phyloP scores from a whole-genome alignment of 2,329 filamentous ascomycete genomes.

The Fusarium nematophilum region DNA sequence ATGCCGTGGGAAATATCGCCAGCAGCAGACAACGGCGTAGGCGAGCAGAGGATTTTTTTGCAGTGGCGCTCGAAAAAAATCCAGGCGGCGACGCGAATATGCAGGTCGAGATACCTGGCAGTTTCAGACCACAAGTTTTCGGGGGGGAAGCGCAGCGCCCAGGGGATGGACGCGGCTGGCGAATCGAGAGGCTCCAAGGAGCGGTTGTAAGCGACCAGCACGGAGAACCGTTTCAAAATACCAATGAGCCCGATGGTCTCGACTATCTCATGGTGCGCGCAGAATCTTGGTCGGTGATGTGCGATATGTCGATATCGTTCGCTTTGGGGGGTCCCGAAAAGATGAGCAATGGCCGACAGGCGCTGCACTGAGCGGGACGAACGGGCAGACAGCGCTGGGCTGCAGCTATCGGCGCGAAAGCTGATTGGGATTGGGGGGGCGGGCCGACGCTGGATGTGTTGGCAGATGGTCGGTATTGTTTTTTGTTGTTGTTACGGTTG shows the following conservation, averaged over 20 bases:
- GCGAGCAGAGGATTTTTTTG: slow-evolving; percentile 26
- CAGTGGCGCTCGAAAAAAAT: slow-evolving; percentile 33
- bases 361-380: slow-evolving; percentile 36
- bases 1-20: slow-evolving; percentile 16
- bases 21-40: slow-evolving; percentile 20
- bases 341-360: slow-evolving; percentile 37
- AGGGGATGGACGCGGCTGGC: slow-evolving; percentile 36
- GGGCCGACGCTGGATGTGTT: slow-evolving; percentile 36
- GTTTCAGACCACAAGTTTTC: slow-evolving; percentile 40
- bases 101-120: slow-evolving; percentile 45
- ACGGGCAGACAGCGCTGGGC: slow-evolving; percentile 26
- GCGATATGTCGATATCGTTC: slow-evolving; percentile 50
- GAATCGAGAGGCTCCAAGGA: slow-evolving; percentile 32
- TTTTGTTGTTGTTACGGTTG: slow-evolving; percentile 39
- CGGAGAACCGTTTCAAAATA: slow-evolving; percentile 42
- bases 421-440: slow-evolving; percentile 37
- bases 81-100: slow-evolving; percentile 41
- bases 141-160: slow-evolving; percentile 36
- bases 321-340: slow-evolving; percentile 37
- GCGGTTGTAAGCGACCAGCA: slow-evolving; percentile 27
- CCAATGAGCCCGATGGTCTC: slow-evolving; percentile 50
- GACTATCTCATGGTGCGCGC: slow-evolving; percentile 58
- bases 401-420: slow-evolving; percentile 41
- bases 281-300: slow-evolving; percentile 40
- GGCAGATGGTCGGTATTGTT: slow-evolving; percentile 28